Base-by-base conservation (phyloP, 176 grass and related monocot genomes). In the Saccharum officinarum region DNA sequence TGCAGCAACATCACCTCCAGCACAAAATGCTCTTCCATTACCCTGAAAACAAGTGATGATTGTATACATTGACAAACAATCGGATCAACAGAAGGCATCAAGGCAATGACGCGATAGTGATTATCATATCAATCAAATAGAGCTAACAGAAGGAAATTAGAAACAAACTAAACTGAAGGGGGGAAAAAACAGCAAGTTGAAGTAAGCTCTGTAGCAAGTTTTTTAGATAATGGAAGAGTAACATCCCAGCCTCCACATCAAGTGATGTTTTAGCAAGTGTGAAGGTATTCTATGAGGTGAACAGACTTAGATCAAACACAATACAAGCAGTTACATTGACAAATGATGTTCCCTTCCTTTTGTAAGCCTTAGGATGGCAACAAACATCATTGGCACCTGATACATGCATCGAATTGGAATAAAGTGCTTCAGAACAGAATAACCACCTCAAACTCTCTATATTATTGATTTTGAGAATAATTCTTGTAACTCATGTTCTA, bases 11-110 rank as follows among this genome's bases (percentile, higher is more conserved):
- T 98, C 96, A 79, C 96, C 96, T 89, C 96, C 96, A 77, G 96
- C 93, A 76, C 91, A 98, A 94, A 98, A 95, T 89, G 96, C 96
- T 90, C 96, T 98, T 84, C 96, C 93, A 49, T 94, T 92, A 30
- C 96, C 96, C 96, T 98, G 78, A 80, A 92, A 87, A 68, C 34
- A 92, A 28, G 34, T 82, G 75, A 38, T 40, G 38, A 67, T 59
- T 84, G 15, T 36, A 84, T 28, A 75, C 12, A 44, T 10, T 41
- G 18, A 52, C 33, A 44, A 41, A 78, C 23, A n/a, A 18, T 33
- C 36, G 31, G 50, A 45, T 30, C 69, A 22, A 64, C 54, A 71
- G 17, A 15, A 50, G 3, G 71, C 30, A 36, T 33, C 30, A 20
- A 45, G 8, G 33, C 20, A 75, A 49, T 70, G 18, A 77, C 52